These are phyloP conservation scores for Tylopilus sp. DNA, from an alignment of 1,284 basidiomycete species.

Conservation along the genomic window DNA sequence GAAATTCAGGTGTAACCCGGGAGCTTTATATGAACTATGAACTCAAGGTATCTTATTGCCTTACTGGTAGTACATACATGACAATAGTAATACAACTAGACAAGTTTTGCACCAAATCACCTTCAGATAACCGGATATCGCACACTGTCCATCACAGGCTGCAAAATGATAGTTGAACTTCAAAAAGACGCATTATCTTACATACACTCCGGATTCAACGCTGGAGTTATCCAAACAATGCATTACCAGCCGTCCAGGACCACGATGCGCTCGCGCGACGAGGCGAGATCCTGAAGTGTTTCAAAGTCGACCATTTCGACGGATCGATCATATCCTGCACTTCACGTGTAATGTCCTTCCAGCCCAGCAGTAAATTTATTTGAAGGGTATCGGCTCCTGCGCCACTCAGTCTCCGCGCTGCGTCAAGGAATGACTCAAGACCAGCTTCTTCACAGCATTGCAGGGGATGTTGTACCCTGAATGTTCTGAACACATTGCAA, in stretches of 20 bases:
- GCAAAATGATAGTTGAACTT: neutral
- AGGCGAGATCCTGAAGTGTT: conserved; percentile 27
- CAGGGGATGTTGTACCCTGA: conserved; percentile 33
- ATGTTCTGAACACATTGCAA: conserved; percentile 28
- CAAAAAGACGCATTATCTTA: neutral
- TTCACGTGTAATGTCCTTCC: conserved; percentile 27
- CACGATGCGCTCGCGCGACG: conserved; percentile 19
- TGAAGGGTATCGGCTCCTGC: conserved; percentile 28
- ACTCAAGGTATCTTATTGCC: too few species aligned
- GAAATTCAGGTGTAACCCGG: too few species aligned
- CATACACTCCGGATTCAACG: neutral
- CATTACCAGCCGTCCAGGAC: conserved; percentile 26
- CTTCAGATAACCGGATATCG: neutral
- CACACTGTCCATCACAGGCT: neutral
- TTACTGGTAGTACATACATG: too few species aligned
- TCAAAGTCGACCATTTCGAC: conserved; percentile 30
- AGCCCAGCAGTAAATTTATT: conserved; percentile 31
- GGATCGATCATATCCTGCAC: conserved; percentile 36
- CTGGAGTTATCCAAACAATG: conserved; percentile 10
- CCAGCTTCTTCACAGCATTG: conserved; percentile 25
- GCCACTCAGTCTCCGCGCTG: conserved; percentile 25
- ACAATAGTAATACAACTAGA: neutral
- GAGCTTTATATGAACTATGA: too few species aligned
- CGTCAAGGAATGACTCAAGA: conserved; percentile 29
- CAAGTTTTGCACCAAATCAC: neutral